A percentile compares a stretch with the other conserved stretches of the same genome.
Evolutionary conservation across 2,329 filamentous ascomycete genomes (phyloP).

Genomic region (Penicillium sp.): DNA sequence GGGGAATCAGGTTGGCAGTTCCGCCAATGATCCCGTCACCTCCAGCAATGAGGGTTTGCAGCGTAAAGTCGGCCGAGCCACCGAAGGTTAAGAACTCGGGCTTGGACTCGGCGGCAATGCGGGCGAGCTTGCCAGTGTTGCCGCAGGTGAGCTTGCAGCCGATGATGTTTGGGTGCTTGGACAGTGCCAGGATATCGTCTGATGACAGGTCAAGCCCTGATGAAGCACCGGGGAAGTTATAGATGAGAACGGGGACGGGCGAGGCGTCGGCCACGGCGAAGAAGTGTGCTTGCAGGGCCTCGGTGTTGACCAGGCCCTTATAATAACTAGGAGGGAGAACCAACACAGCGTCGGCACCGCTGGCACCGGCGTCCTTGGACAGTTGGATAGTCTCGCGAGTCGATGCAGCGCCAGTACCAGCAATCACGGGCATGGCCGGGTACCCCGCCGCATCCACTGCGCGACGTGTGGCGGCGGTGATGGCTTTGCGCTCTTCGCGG

Average conservation of each 20-base stretch:
- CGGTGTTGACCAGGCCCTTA: conserved; percentile 61
- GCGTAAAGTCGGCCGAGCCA: conserved; percentile 82
- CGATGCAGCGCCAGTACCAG: conserved; percentile 71
- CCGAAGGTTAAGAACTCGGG: conserved; percentile 76
- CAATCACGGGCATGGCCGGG: conserved; percentile 66
- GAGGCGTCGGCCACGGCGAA: conserved; percentile 60
- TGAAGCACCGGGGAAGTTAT: conserved; percentile 69
- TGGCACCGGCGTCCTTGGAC: conserved; percentile 65
- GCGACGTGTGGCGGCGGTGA: conserved; percentile 67
- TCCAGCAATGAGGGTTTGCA: conserved; percentile 75
- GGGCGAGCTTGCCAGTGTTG: conserved; percentile 69
- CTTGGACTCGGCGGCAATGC: conserved; percentile 54
- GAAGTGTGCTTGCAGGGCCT: conserved; percentile 64
- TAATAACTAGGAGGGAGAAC: conserved; percentile 77
- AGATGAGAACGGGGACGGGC: conserved; percentile 65
- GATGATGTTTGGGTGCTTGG: conserved; percentile 63
- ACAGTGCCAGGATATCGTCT: conserved; percentile 60
- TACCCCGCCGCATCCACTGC: conserved; percentile 68
- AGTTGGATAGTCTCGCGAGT: conserved; percentile 69
- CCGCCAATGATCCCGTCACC: conserved; percentile 84
- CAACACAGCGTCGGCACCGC: conserved; percentile 73
- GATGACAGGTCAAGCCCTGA: conserved; percentile 67
- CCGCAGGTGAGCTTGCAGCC: conserved; percentile 72
- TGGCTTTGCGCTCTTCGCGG: conserved; percentile 65
- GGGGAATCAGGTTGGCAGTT: conserved; percentile 80